Conservation (phyloP, 208 protist species). For the Leptomonas seymouri region DNA sequence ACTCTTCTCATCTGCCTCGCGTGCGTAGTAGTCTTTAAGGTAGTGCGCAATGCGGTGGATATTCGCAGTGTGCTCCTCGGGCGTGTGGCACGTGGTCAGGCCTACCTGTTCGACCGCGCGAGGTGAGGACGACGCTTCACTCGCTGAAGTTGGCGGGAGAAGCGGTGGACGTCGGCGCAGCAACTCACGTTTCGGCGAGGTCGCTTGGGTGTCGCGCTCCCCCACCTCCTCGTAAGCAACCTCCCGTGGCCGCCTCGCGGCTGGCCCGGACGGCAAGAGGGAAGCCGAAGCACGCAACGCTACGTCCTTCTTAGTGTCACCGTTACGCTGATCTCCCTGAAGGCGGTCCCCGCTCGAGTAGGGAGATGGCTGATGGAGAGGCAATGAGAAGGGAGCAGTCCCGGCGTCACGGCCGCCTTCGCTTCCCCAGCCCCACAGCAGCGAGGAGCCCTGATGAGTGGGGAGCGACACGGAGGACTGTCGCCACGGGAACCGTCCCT, state of each 20-base stretch:
- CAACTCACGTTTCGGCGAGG: too few relatives aligned
- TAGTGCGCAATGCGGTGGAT: slow-evolving; percentile 56
- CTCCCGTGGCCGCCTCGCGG: neutral
- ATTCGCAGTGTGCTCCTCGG: slow-evolving; percentile 42
- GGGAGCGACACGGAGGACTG: slow-evolving; percentile 3
- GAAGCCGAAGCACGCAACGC: neutral
- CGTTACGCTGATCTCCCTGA: too few relatives aligned
- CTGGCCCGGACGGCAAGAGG: neutral
- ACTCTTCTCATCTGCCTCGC: slow-evolving; percentile 46
- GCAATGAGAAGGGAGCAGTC: neutral
- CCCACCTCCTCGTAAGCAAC: slow-evolving; percentile 29
- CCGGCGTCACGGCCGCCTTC: neutral
- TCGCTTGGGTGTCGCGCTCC: slow-evolving; percentile 1
- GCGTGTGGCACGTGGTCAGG: slow-evolving; percentile 3
- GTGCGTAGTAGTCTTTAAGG: slow-evolving; percentile 76
- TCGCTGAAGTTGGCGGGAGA: neutral
- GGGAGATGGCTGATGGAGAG: slow-evolving; percentile 1
- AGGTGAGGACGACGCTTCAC: neutral
- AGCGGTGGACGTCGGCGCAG: neutral
- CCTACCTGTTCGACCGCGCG: neutral
- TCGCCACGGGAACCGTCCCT: slow-evolving; percentile 23
- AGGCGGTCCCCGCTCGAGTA: neutral
- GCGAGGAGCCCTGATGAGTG: slow-evolving; percentile 16
- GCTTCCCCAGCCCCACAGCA: slow-evolving; percentile 34
- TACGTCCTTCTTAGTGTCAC: neutral